Evolutionary conservation across 768 basidiomycete genomes (phyloP).

Genomic region (Omphalotus guepiniiformis): DNA sequence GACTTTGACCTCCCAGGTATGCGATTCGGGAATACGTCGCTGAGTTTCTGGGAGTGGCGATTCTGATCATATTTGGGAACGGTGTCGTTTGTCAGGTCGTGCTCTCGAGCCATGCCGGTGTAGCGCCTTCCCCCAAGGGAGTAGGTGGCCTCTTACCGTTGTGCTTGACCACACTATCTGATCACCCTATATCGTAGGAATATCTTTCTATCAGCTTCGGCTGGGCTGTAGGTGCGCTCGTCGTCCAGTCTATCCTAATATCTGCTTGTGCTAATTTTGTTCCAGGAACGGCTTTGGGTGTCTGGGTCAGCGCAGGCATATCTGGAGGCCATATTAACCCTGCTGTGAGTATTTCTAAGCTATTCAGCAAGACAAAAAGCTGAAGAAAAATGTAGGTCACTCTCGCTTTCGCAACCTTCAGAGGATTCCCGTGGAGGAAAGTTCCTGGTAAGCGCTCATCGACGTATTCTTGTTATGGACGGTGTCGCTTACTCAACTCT

Average conservation of each 20-base stretch:
- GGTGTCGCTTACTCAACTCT: not conserved
- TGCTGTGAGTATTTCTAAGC: slow-evolving; percentile 22
- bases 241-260: not conserved
- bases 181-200: slow-evolving; percentile 20
- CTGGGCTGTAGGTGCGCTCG: slow-evolving; percentile 36
- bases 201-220: slow-evolving; percentile 40
- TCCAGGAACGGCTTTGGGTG: slow-evolving; percentile 41
- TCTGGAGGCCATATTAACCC: slow-evolving; percentile 47
- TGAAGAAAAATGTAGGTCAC: slow-evolving; percentile 47
- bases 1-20: not conserved
- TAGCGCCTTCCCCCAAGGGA: slow-evolving; percentile 37
- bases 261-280: not conserved
- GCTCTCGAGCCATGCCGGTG: slow-evolving; percentile 30
- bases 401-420: slow-evolving; percentile 60
- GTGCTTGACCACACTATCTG: no score
- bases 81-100: slow-evolving; percentile 39
- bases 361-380: not conserved
- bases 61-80: slow-evolving; percentile 43
- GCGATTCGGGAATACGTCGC: slow-evolving; percentile 34
- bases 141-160: no score
- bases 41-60: slow-evolving; percentile 42
- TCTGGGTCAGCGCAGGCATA: slow-evolving; percentile 44
- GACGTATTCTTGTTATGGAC: not conserved
- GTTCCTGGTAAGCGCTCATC: slow-evolving; percentile 45
- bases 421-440: slow-evolving; percentile 77